Evolutionary conservation across 2,329 filamentous ascomycete species (phyloP), one percentile per base, ranked within the genome.

Genomic region (Dactylellina leptospora): DNA sequence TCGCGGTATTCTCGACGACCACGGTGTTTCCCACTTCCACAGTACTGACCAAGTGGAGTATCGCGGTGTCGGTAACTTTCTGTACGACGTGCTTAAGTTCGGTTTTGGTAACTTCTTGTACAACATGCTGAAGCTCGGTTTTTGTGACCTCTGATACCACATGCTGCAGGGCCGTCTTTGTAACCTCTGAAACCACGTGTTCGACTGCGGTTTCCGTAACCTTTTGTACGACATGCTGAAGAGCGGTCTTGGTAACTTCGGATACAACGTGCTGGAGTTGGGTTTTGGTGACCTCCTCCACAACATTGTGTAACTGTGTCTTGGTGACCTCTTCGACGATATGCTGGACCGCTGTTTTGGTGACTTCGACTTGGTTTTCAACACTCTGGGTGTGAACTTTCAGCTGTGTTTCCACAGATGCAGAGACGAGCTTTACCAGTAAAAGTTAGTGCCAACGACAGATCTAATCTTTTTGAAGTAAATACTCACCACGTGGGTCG

Each of bases 401-500:
- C n/a, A 45, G 28, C n/a, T 66, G 61, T 10, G 58, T 62, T 18
- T 58, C 45, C 18, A 59, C 33, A 16, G 59, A 63, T 23, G 40
- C 47, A 13, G 59, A 63, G 22, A 63, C 48, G n/a, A 63, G 27
- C 59, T 63, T 38, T 11, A 33, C 1, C 3, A 51, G 23, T 30
- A 27, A 27, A n/a, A 45, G 16, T 62, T 27, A 62, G 58, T 25
- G 42, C 20, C n/a, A n/a, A 5, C 3, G 16, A 8, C 13, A 3
- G 6, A 6, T 10, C 10, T 22, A 22, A 5, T 4, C 5, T 13
- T 8, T 13, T 33, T 13, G 13, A 13, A 6, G 30, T 13, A 18
- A 62, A 38, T 25, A 68, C 62, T 68, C 40, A 68, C 55, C 47
- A 71, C 56, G 33, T 71, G 48, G 10, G 62, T 69, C 22, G 55